A percentile compares a stretch with the other conserved stretches of the same genome.
Evolutionary conservation across 2,329 filamentous ascomycete genomes (phyloP).

Genomic region (Fusarium abutilonis): DNA sequence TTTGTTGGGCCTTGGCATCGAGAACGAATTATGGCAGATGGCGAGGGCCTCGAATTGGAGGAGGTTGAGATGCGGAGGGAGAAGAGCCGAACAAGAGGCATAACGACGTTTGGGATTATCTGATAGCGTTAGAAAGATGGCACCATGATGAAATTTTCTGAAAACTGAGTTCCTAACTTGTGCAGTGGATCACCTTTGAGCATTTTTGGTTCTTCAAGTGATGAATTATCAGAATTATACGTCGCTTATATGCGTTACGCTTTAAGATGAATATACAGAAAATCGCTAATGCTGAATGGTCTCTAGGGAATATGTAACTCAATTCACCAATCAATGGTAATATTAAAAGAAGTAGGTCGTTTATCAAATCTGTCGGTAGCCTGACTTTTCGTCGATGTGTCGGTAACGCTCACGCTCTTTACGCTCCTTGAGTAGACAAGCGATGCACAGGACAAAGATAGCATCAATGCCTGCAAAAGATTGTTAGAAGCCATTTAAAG

Average conservation of each 20-base stretch:
- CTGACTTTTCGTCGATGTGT: conserved; percentile 82
- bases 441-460: conserved; percentile 74
- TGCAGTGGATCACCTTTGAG: no score
- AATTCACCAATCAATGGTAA: conserved; percentile 21
- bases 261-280: not conserved
- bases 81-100: conserved; percentile 40
- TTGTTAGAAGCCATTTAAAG: conserved; percentile 4
- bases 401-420: conserved; percentile 82
- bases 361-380: conserved; percentile 59
- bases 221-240: conserved; percentile 29
- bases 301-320: conserved; percentile 6
- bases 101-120: conserved; percentile 43
- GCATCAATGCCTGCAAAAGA: conserved; percentile 65
- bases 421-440: conserved; percentile 81
- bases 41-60: conserved; percentile 49
- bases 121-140: conserved; percentile 24
- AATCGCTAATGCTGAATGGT: conserved; percentile 10
- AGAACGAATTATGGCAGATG: conserved; percentile 65
- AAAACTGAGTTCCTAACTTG: no score
- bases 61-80: conserved; percentile 49
- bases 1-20: conserved; percentile 93
- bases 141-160: no score
- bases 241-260: conserved; percentile 21
- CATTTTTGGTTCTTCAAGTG: conserved; percentile 12
- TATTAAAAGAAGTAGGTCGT: not conserved